These are phyloP conservation scores for Glomus cerebriforme DNA, from an alignment of 192 early-diverging fungal species.

Conservation along the genomic window DNA sequence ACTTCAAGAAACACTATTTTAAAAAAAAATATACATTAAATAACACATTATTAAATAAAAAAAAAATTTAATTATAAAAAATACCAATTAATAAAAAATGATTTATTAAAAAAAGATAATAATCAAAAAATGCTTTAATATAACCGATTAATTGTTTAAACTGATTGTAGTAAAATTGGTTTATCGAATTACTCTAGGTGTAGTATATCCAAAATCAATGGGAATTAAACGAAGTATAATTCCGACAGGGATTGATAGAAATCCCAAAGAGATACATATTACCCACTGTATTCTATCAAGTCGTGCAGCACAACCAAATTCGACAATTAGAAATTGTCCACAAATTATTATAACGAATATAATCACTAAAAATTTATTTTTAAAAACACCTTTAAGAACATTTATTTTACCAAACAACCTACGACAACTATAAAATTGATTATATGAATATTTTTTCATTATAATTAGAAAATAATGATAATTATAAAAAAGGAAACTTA, in stretches of 20 bases:
- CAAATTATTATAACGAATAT: constrained; percentile 78
- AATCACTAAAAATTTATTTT: constrained; percentile 78
- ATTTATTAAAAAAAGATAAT: too few relatives aligned
- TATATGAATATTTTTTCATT: neutral
- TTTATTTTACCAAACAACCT: constrained; percentile 78
- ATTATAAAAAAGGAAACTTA: too few relatives aligned
- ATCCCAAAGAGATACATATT: constrained; percentile 78
- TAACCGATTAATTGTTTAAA: too few relatives aligned
- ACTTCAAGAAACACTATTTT: too few relatives aligned
- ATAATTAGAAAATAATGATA: too few relatives aligned
- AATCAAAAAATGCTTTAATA: too few relatives aligned
- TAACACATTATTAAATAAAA: too few relatives aligned
- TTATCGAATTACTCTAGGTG: too few relatives aligned
- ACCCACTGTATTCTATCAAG: constrained; percentile 78
- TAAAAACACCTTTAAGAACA: constrained; percentile 78
- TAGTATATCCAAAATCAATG: constrained; percentile 52
- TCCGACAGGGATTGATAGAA: constrained; percentile 82
- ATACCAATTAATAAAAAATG: too few relatives aligned
- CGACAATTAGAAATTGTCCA: constrained; percentile 85
- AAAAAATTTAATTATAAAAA: too few relatives aligned
- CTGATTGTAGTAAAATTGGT: too few relatives aligned
- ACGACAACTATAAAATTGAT: constrained; percentile 56
- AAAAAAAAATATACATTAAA: too few relatives aligned
- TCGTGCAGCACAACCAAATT: constrained; percentile 78
- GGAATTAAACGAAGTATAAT: constrained; percentile 86